Evolutionary conservation across 192 early-diverging fungal genomes (phyloP), one percentile per base, ranked within the genome.

Genomic region (Spizellomyces sp.): DNA sequence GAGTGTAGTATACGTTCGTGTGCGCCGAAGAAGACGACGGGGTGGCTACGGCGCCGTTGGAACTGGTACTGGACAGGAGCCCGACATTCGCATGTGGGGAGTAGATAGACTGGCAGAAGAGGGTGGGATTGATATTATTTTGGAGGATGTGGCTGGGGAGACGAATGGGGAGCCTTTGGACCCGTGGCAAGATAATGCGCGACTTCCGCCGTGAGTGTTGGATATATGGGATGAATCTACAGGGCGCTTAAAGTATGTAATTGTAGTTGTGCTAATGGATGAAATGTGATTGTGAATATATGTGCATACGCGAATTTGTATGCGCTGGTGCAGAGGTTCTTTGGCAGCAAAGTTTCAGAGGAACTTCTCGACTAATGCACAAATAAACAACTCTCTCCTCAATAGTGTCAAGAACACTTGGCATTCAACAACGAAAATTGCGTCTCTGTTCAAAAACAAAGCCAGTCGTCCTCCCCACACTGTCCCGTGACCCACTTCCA

Each of bases 401-500:
- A 54, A 54, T 4, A 54, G 12, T n/a, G 12, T n/a, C 17, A 54
- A 54, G 17, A n/a, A 19, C 17, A 19, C 50, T 54, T 54, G 17
- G 0, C 17, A 19, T 12, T 54, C 14, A 54, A n/a, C 50, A 54
- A 4, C 12, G 17, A 54, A 54, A 19, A 19, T 54, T 12, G 50
- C 50, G 17, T 12, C 14, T n/a, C 17, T 12, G 17, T 54, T 67
- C 48, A 74, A 17, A 74, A 67, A 46, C 72, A 74, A 22, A 74
- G 17, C 44, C 48, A 74, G 15, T 65, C 64, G 8, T 48, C 72
- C 63, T 60, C 72, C 8, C 22, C 57, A 47, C 72, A 74, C 65
- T 66, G 63, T 47, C 72, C 72, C 43, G 57, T 66, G 14, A 67
- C 41, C 44, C 5, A 12, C 45, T 67, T 66, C 72, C 72, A 74